Evolutionary conservation across 2,329 filamentous ascomycete species (phyloP).

Genomic region (Paraphoma sp.): DNA sequence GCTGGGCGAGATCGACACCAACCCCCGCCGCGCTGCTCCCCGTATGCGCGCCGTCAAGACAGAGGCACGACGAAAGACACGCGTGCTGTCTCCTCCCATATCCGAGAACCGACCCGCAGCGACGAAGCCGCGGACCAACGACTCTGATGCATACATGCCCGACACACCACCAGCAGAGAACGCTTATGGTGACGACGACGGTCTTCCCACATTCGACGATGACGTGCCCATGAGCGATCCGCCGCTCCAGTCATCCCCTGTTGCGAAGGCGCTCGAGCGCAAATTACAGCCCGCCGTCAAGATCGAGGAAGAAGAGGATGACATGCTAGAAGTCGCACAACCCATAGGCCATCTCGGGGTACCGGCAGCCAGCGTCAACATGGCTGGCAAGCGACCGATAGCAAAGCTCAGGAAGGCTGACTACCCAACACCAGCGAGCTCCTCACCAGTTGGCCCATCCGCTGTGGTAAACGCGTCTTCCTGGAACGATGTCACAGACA

Average conservation of each 20-base stretch:
- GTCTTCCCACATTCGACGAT: constrained; percentile 65
- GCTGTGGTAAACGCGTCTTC: constrained; percentile 74
- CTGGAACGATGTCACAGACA: constrained; percentile 87
- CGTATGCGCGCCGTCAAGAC: constrained; percentile 73
- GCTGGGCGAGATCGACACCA: constrained; percentile 86
- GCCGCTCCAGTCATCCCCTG: constrained; percentile 80
- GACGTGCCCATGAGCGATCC: constrained; percentile 88
- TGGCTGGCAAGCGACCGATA: constrained; percentile 78
- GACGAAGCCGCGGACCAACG: constrained; percentile 25
- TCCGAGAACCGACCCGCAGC: constrained; percentile 50
- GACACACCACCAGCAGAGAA: constrained; percentile 49
- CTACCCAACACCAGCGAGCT: constrained; percentile 75
- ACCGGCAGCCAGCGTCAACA: constrained; percentile 77
- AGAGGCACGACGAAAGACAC: constrained; percentile 77
- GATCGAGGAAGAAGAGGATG: constrained; percentile 73
- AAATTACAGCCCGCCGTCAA: constrained; percentile 66
- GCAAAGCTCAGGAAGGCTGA: constrained; percentile 73
- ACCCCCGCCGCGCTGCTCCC: constrained; percentile 62
- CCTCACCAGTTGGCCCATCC: constrained; percentile 72
- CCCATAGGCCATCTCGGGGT: constrained; percentile 69
- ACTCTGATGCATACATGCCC: constrained; percentile 53
- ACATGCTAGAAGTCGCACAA: constrained; percentile 86
- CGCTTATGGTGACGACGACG: constrained; percentile 59
- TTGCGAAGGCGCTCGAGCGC: constrained; percentile 77
- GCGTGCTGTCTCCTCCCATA: constrained; percentile 78